Evolutionary conservation across 176 grass and related monocot species (phyloP).

Genomic region (Miscanthus lutarioriparius): DNA sequence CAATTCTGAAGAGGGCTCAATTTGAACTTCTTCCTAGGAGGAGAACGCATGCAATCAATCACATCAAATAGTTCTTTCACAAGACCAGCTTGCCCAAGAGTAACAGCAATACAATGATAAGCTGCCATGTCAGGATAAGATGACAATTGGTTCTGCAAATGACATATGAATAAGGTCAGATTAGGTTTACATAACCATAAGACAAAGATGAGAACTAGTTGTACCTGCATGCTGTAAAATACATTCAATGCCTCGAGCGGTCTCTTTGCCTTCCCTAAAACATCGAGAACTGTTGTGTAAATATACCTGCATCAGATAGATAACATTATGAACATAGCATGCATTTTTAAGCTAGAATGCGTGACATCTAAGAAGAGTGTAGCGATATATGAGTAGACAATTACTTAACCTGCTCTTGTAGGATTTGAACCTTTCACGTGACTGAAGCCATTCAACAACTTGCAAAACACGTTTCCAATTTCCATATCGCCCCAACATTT

Average conservation of each 20-base stretch:
- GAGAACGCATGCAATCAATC: conserved; percentile 82
- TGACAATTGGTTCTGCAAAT: conserved; percentile 80
- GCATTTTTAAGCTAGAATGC: conserved; percentile 25
- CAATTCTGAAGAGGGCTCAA: conserved; percentile 68
- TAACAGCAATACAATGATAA: conserved; percentile 92
- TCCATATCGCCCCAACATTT: conserved; percentile 74
- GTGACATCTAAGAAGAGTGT: conserved; percentile 7
- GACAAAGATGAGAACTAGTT: conserved; percentile 24
- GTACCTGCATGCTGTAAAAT: conserved; percentile 91
- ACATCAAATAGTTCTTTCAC: conserved; percentile 98
- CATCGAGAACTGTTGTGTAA: conserved; percentile 87
- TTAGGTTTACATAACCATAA: conserved; percentile 19
- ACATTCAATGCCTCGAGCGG: conserved; percentile 83
- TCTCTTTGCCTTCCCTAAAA: conserved; percentile 94
- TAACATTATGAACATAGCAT: conserved; percentile 26
- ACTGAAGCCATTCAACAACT: conserved; percentile 94
- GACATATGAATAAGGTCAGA: conserved; percentile 12
- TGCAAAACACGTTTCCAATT: conserved; percentile 93
- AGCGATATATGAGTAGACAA: conserved; percentile 1
- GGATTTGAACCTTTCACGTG: conserved; percentile 90
- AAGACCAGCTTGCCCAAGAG: conserved; percentile 89
- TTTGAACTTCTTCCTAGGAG: conserved; percentile 77
- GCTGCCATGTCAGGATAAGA: conserved; percentile 92
- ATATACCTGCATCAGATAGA: conserved; percentile 72
- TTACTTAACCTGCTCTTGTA: conserved; percentile 71